These are phyloP conservation scores for Plantago elongata DNA, from an alignment of 257 asterid genomes.

Conservation along the genomic window DNA sequence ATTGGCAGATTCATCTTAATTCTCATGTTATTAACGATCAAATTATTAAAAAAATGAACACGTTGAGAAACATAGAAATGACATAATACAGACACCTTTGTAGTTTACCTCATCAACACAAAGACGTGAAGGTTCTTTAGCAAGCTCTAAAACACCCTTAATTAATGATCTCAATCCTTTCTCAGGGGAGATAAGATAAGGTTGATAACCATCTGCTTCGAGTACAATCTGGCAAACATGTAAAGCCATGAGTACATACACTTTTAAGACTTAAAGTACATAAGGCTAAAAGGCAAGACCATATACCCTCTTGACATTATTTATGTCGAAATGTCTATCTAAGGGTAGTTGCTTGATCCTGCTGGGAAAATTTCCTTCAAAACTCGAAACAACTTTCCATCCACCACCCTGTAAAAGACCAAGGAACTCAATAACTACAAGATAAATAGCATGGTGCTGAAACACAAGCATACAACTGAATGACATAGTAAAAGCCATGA, in stretches of 20 bases:
- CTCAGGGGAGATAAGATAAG: conserved; percentile 77
- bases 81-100: neutral
- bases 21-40: neutral
- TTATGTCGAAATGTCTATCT: conserved; percentile 84
- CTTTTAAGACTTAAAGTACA: neutral
- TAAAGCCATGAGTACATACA: conserved; percentile 15
- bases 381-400: conserved; percentile 97
- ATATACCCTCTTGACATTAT: conserved; percentile 75
- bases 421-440: conserved; percentile 8
- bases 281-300: conserved; percentile 8
- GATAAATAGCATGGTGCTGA: neutral
- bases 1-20: neutral
- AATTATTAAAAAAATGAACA: neutral
- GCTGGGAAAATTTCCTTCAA: conserved; percentile 96
- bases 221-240: conserved; percentile 56
- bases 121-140: conserved; percentile 85
- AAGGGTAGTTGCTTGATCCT: conserved; percentile 94
- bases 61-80: neutral
- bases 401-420: conserved; percentile 69
- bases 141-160: conserved; percentile 71
- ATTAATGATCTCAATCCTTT: conserved; percentile 80
- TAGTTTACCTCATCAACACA: conserved; percentile 74
- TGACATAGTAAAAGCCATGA: too few relatives aligned
- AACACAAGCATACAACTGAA: neutral
- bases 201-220: conserved; percentile 92